Percentiles rank a stretch among this genome's conserved stretches.
Conservation (phyloP, 2,329 filamentous ascomycete genomes). For the Monosporascus sp. region DNA sequence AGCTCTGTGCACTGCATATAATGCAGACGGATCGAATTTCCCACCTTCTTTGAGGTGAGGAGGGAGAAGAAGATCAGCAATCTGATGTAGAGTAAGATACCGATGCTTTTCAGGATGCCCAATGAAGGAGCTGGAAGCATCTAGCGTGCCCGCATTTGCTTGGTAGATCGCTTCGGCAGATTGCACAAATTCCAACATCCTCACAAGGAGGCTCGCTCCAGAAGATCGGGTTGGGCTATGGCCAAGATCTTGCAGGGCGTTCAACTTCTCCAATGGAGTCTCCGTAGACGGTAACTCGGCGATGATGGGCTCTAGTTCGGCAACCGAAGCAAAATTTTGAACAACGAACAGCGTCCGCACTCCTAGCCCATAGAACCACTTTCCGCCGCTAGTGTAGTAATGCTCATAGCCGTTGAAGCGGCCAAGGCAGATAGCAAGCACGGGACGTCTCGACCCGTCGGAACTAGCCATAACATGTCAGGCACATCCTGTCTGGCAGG, state of each 20-base stretch:
- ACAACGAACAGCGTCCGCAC: constrained; percentile 46
- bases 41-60: constrained; percentile 28
- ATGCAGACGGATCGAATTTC: constrained; percentile 39
- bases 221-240: constrained; percentile 37
- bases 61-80: constrained; percentile 41
- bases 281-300: constrained; percentile 29
- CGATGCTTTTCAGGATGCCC: constrained; percentile 31
- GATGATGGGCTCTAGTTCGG: constrained; percentile 38
- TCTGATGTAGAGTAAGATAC: constrained; percentile 47
- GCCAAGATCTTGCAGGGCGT: constrained; percentile 33
- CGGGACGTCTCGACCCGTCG: constrained; percentile 36
- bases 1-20: constrained; percentile 68
- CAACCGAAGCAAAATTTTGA: constrained; percentile 36
- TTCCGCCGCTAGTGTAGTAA: constrained; percentile 49
- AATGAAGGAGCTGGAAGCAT: constrained; percentile 38
- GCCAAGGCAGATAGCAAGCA: constrained; percentile 50
- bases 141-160: constrained; percentile 41
- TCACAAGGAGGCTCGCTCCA: constrained; percentile 38
- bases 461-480: constrained; percentile 19
- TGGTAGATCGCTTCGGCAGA: constrained; percentile 42
- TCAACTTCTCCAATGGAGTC: constrained; percentile 24
- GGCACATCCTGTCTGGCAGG: not conserved
- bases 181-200: constrained; percentile 42
- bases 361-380: constrained; percentile 40
- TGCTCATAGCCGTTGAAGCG: constrained; percentile 45